These are phyloP conservation scores for Stygiomarasmius scandens DNA, from an alignment of 1,284 basidiomycete genomes.

Conservation along the genomic window DNA sequence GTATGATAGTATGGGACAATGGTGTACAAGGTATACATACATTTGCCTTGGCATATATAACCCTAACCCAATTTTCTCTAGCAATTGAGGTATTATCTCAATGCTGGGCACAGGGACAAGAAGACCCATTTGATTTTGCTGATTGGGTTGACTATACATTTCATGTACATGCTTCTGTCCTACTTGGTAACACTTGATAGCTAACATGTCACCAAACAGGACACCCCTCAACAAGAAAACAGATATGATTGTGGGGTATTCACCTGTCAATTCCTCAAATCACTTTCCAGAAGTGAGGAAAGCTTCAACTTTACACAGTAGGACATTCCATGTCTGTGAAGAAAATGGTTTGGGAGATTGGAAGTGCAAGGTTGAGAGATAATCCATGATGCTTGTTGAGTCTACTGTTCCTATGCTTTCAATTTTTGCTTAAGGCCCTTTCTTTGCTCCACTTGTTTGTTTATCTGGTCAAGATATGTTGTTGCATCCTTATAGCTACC, in stretches of 20 bases:
- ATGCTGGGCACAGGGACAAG: slow-evolving; percentile 85
- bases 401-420: not conserved
- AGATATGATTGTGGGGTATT: slow-evolving; percentile 97
- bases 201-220: slow-evolving; percentile 38
- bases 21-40: slow-evolving; percentile 74
- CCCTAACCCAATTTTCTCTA: slow-evolving; percentile 33
- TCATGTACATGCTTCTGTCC: slow-evolving; percentile 43
- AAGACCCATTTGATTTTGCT: slow-evolving; percentile 83
- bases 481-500: slow-evolving; percentile 7
- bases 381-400: slow-evolving; percentile 34
- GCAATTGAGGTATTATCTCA: slow-evolving; percentile 78
- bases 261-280: slow-evolving; percentile 90
- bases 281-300: slow-evolving; percentile 79
- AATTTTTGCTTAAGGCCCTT: not conserved
- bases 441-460: slow-evolving; percentile 18
- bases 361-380: slow-evolving; percentile 48
- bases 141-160: slow-evolving; percentile 78
- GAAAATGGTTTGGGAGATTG: slow-evolving; percentile 95
- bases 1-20: slow-evolving; percentile 87
- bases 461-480: slow-evolving; percentile 11
- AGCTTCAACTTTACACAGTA: slow-evolving; percentile 80
- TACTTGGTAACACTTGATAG: not conserved
- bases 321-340: slow-evolving; percentile 84
- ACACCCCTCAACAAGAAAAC: slow-evolving; percentile 90
- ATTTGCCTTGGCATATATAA: slow-evolving; percentile 11